phyloP scores from a whole-genome alignment of 768 basidiomycete species.

The Royoungia palumana region DNA sequence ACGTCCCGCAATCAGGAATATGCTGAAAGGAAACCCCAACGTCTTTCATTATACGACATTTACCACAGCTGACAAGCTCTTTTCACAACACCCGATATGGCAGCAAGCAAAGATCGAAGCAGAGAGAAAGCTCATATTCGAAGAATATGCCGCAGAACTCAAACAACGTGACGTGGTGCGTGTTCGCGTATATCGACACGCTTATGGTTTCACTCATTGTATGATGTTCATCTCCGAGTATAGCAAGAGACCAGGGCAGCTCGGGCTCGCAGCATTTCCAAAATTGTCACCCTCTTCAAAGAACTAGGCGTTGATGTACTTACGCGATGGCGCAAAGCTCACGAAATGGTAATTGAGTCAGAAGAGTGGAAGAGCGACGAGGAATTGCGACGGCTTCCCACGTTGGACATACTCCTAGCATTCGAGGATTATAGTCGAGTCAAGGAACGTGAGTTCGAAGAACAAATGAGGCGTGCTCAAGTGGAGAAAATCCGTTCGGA shows the following conservation, averaged over 20 bases:
- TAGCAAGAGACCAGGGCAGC: slow-evolving; percentile 79
- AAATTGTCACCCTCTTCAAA: slow-evolving; percentile 83
- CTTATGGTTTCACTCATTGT: slow-evolving; percentile 5
- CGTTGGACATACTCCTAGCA: slow-evolving; percentile 85
- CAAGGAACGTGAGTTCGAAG: slow-evolving; percentile 88
- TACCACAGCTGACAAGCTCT: slow-evolving; percentile 81
- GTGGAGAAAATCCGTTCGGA: slow-evolving; percentile 84
- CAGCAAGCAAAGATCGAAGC: slow-evolving; percentile 79
- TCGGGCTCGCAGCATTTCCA: slow-evolving; percentile 74
- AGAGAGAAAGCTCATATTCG: slow-evolving; percentile 84
- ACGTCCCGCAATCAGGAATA: slow-evolving; percentile 80
- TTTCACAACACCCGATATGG: slow-evolving; percentile 89
- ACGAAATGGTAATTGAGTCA: slow-evolving; percentile 70
- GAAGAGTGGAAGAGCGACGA: slow-evolving; percentile 74
- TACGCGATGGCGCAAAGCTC: slow-evolving; percentile 90
- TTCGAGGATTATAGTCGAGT: slow-evolving; percentile 94
- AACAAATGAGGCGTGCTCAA: slow-evolving; percentile 72
- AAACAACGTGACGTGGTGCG: slow-evolving; percentile 87
- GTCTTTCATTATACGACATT: slow-evolving; percentile 93
- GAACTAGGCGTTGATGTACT: slow-evolving; percentile 85
- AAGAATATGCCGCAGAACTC: slow-evolving; percentile 85
- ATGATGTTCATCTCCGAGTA: slow-evolving; percentile 3
- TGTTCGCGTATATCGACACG: slow-evolving; percentile 10
- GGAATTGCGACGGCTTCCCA: slow-evolving; percentile 80
- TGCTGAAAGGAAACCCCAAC: slow-evolving; percentile 83